Base-by-base conservation (phyloP, 2,329 filamentous ascomycete genomes). In the Falciphora oryzae region DNA sequence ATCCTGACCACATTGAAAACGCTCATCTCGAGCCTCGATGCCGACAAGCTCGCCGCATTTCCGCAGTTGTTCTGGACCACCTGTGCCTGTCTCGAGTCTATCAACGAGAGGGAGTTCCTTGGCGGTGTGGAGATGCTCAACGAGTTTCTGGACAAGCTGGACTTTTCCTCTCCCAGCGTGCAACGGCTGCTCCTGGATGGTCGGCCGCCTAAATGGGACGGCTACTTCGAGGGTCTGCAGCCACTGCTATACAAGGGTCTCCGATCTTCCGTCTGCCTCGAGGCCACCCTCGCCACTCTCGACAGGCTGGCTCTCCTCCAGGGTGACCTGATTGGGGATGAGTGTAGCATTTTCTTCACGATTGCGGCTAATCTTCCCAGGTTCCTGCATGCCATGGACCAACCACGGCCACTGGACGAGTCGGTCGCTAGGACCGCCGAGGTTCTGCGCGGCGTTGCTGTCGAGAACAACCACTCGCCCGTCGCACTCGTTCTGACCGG, bases 1-100 rank as follows among this genome's bases (percentile, higher is more conserved):
- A 98, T 99, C 65, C 77, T 99, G 63, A 97, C 93, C 0, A 99
- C 96, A 0, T 76, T 99, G 63, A 93, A 96, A 73, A 93, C 93
- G 0, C 89, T 99, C 59, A 96, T 99, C 65, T 85, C 88, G 69
- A 95, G 94, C 64, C 80, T 98, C 32, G 89, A 93, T 27, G 83
- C 90, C 0, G 85, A 90, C 53, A 90, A 93, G 73, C 82, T 99
- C 2, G 77, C 96, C 61, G 87, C 88, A n/a, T 97, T 97, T 69
- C 95, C 95, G 1, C 94, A 98, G 72, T 81, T 99, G 1, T 98
- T 99, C 76, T 99, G 96, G 96, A 96, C 94, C 0, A 97, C 92
- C 0, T 97, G 93, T 71, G 95, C 95, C 14, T 99, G 95, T 73
- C 80, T 99, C 27, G 93, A 98, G 72, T 98, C 95, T 0, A 96